phyloP scores from a whole-genome alignment of 2,329 filamentous ascomycete species.

The Chrysoporthe austroafricana region DNA sequence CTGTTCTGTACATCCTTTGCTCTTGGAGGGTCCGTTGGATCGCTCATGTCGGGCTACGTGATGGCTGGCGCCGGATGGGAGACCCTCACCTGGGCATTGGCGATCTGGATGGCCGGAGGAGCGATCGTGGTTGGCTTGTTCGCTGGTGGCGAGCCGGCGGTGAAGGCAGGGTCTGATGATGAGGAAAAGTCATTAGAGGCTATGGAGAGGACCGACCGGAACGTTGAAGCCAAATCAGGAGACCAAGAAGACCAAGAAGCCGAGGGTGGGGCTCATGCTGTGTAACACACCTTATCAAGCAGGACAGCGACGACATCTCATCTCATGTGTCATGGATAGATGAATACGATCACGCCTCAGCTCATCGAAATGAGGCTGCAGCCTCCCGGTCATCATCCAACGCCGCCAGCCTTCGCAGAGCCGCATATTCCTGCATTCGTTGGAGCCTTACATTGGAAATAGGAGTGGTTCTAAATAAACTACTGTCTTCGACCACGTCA shows the following conservation, averaged over 20 bases:
- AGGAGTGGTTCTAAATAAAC: no score
- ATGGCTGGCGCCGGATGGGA: slow-evolving; percentile 43
- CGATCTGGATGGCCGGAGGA: slow-evolving; percentile 42
- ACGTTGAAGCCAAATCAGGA: neutral
- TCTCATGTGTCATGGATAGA: neutral
- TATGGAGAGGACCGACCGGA: neutral
- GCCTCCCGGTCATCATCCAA: neutral
- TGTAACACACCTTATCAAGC: neutral
- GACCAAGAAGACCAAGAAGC: neutral
- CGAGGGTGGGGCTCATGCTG: slow-evolving; percentile 1
- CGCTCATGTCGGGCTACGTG: slow-evolving; percentile 43
- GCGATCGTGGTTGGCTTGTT: slow-evolving; percentile 39
- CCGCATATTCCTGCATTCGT: neutral
- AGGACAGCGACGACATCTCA: neutral
- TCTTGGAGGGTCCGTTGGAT: slow-evolving; percentile 43
- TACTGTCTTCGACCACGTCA: no score
- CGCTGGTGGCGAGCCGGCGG: slow-evolving; percentile 35
- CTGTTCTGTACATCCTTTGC: slow-evolving; percentile 47
- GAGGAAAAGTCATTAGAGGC: neutral
- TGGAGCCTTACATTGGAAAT: no score
- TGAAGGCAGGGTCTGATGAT: neutral
- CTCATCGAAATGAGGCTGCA: neutral
- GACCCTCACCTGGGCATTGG: slow-evolving; percentile 44
- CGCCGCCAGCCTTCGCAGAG: neutral
- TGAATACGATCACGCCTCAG: neutral